Evolutionary conservation across 2,329 filamentous ascomycete genomes (phyloP).

Genomic region (Fusarium poae): DNA sequence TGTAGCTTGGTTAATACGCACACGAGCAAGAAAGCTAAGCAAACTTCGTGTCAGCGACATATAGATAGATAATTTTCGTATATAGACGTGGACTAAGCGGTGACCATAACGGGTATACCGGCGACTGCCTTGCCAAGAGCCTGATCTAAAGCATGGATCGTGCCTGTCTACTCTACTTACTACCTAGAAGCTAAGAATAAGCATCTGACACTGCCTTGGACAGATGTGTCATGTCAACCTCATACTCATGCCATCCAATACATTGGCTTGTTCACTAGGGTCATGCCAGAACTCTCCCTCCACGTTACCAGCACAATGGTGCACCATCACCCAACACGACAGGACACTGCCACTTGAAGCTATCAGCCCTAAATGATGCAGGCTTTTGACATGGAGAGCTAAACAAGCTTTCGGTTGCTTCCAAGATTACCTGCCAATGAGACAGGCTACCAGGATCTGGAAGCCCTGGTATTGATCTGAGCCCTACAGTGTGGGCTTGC

Average conservation of each 20-base stretch:
- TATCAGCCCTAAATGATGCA: slow-evolving; percentile 46
- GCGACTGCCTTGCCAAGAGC: slow-evolving; percentile 28
- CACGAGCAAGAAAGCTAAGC: neutral
- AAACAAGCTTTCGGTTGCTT: slow-evolving; percentile 31
- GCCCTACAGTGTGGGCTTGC: slow-evolving; percentile 44
- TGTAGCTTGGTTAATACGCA: neutral
- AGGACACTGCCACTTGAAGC: slow-evolving; percentile 36
- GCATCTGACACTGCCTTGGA: slow-evolving; percentile 38
- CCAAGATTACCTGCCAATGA: slow-evolving; percentile 44
- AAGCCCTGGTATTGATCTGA: slow-evolving; percentile 20
- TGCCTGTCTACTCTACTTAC: neutral
- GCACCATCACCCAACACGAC: slow-evolving; percentile 26
- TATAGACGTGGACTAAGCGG: slow-evolving; percentile 13
- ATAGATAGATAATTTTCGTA: slow-evolving; percentile 18
- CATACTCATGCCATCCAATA: slow-evolving; percentile 20
- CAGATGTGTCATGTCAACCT: slow-evolving; percentile 31
- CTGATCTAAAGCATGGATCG: slow-evolving; percentile 3
- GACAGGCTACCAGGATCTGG: neutral
- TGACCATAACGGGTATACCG: slow-evolving; percentile 11
- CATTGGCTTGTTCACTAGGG: neutral
- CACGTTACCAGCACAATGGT: slow-evolving; percentile 39
- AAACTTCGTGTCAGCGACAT: slow-evolving; percentile 1
- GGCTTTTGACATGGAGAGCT: slow-evolving; percentile 22
- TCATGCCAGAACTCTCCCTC: slow-evolving; percentile 11
- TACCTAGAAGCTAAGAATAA: slow-evolving; percentile 29